A percentile compares a stretch with the other conserved stretches of the same genome.
These are phyloP conservation scores for Tetragonia tetragonoides DNA, from an alignment of 148 eudicot genomes.

Conservation along the genomic window DNA sequence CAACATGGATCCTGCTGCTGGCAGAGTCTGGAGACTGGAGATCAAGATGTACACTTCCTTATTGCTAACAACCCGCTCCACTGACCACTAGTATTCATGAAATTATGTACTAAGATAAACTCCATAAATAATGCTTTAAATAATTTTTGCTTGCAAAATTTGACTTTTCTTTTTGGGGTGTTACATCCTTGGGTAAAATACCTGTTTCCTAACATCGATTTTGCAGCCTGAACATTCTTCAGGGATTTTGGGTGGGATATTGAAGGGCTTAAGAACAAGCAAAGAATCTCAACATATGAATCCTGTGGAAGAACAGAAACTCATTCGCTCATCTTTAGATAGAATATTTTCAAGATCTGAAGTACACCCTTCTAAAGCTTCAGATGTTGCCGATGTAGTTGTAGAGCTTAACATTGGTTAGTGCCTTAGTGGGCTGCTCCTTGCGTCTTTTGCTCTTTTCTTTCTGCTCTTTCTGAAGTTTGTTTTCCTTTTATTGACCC, in stretches of 20 bases:
- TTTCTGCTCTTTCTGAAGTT: slow-evolving; percentile 10
- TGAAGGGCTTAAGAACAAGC: slow-evolving; percentile 60
- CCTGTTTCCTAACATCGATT: slow-evolving; percentile 9
- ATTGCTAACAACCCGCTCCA: background rate
- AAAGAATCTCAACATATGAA: slow-evolving; percentile 39
- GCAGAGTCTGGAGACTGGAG: no score
- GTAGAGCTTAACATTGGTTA: slow-evolving; percentile 69
- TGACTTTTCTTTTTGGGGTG: background rate
- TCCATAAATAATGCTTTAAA: background rate
- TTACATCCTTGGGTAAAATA: slow-evolving; percentile 18
- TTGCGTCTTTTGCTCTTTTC: slow-evolving; percentile 5
- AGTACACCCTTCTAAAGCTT: slow-evolving; percentile 31
- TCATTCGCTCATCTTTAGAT: slow-evolving; percentile 44
- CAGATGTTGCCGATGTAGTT: slow-evolving; percentile 32
- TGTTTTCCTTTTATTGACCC: slow-evolving; percentile 25
- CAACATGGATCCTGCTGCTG: background rate
- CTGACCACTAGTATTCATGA: background rate
- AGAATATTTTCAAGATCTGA: slow-evolving; percentile 59
- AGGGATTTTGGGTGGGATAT: slow-evolving; percentile 59
- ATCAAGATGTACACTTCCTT: background rate
- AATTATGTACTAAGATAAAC: background rate
- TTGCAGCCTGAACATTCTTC: slow-evolving; percentile 42
- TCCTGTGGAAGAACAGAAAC: slow-evolving; percentile 33
- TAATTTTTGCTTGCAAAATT: background rate
- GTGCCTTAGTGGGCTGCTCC: slow-evolving; percentile 17